phyloP scores from a whole-genome alignment of 2,329 filamentous ascomycete genomes.

The Penicillium italicum region DNA sequence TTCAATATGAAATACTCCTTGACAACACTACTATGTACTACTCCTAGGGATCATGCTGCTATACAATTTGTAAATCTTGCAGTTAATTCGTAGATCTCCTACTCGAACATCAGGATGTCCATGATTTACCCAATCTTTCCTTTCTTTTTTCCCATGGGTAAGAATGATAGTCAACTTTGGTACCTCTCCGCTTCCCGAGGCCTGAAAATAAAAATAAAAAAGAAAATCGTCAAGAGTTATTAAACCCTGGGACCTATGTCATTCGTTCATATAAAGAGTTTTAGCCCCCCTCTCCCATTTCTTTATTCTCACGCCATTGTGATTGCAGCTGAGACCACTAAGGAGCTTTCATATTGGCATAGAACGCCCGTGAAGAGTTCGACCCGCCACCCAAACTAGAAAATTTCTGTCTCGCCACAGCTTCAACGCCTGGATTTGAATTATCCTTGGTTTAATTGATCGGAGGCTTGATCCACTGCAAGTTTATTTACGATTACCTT shows the following conservation, averaged over 20 bases:
- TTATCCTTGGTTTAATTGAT: slow-evolving; percentile 3
- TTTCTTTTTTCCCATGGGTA: slow-evolving; percentile 2
- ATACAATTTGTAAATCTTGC: background rate
- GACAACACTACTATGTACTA: background rate
- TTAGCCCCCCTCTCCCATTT: slow-evolving; percentile 2
- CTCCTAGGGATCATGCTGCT: background rate
- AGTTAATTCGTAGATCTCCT: slow-evolving; percentile 2
- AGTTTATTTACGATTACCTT: slow-evolving; percentile 19
- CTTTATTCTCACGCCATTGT: slow-evolving; percentile 21
- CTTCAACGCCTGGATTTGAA: background rate
- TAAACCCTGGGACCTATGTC: background rate
- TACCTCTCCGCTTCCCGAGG: slow-evolving; percentile 8
- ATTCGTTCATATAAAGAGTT: slow-evolving; percentile 15
- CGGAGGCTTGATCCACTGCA: slow-evolving; percentile 11
- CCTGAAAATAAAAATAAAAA: background rate
- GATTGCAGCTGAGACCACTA: slow-evolving; percentile 13
- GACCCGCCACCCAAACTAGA: slow-evolving; percentile 4
- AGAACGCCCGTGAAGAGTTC: background rate
- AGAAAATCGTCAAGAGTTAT: background rate
- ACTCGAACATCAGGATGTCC: background rate
- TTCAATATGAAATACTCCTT: background rate
- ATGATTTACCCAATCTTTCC: background rate
- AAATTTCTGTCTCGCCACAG: background rate
- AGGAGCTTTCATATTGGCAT: slow-evolving; percentile 14
- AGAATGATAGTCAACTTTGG: background rate